These are phyloP conservation scores for Psilocybe mexicana DNA, from an alignment of 1,284 basidiomycete species.

Conservation along the genomic window DNA sequence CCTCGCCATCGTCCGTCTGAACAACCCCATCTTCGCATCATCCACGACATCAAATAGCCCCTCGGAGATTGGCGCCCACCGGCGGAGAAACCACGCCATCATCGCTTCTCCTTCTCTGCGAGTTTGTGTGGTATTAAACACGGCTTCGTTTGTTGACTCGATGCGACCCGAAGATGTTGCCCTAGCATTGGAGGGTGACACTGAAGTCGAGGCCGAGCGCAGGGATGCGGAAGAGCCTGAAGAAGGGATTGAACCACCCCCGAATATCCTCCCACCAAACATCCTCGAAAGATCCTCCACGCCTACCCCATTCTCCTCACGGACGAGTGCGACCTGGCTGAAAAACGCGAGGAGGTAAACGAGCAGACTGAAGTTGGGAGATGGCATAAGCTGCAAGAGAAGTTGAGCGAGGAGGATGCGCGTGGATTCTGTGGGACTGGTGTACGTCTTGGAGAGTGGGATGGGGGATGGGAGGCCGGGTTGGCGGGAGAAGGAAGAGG, in stretches of 20 bases:
- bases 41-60: conserved; percentile 30
- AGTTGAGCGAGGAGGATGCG: conserved; percentile 50
- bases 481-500: conserved; percentile 1
- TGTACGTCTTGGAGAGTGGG: conserved; percentile 17
- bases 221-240: not conserved
- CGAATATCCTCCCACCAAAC: conserved; percentile 35
- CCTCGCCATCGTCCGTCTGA: conserved; percentile 9
- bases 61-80: conserved; percentile 34
- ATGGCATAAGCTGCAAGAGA: conserved; percentile 62
- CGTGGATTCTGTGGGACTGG: conserved; percentile 29
- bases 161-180: not conserved
- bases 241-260: conserved; percentile 18
- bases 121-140: conserved; percentile 3
- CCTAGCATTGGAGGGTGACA: not conserved
- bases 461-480: conserved; percentile 3
- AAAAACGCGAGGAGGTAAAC: conserved; percentile 68
- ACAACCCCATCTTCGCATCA: conserved; percentile 20
- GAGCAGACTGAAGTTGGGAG: conserved; percentile 55
- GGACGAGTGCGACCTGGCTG: conserved; percentile 34
- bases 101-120: conserved; percentile 26
- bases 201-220: not conserved
- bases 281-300: conserved; percentile 34
- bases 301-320: conserved; percentile 32
- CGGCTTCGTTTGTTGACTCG: not conserved
- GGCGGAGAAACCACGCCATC: conserved; percentile 36